Evolutionary conservation across 2,329 filamentous ascomycete species (phyloP).

Genomic region (Drechmeria coniospora): DNA sequence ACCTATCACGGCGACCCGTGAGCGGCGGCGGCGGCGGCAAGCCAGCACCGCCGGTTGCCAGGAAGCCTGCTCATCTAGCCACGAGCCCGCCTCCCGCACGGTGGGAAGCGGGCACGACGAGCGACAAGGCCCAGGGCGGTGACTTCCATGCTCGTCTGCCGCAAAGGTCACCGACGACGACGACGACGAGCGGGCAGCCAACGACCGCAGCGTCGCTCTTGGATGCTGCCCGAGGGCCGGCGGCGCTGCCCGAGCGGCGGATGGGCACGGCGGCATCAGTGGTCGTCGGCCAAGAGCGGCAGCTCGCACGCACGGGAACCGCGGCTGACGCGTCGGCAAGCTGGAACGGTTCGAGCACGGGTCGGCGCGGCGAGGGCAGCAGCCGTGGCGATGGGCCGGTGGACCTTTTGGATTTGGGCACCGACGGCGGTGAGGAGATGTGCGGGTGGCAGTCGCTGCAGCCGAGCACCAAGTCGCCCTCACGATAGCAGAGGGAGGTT

Average conservation of each 20-base stretch:
- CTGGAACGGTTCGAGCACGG: too few species aligned
- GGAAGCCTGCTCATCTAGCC: constrained; percentile 43
- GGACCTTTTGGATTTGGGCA: constrained; percentile 31
- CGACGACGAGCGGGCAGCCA: neutral
- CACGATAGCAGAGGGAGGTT: too few species aligned
- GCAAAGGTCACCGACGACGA: constrained; percentile 2
- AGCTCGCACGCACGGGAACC: constrained; percentile 1
- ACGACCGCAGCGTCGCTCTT: neutral
- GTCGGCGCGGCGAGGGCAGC: constrained; percentile 1
- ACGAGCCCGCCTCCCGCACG: constrained; percentile 12
- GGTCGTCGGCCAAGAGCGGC: constrained; percentile 9
- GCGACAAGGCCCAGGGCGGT: constrained; percentile 3
- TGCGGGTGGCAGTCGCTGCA: constrained; percentile 41
- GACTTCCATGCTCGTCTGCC: constrained; percentile 5
- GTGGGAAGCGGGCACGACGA: constrained; percentile 6
- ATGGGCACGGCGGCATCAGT: constrained; percentile 8
- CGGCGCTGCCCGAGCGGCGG: constrained; percentile 9
- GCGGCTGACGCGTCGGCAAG: too few species aligned
- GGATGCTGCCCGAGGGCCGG: constrained; percentile 11
- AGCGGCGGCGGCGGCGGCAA: constrained; percentile 19
- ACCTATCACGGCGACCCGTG: constrained; percentile 15
- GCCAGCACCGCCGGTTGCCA: constrained; percentile 41
- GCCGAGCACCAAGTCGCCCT: constrained; percentile 23
- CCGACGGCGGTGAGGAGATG: constrained; percentile 30
- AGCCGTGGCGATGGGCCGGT: constrained; percentile 14